Evolutionary conservation across 108 stramenopile species (phyloP), one percentile per base, ranked within the genome.

Genomic region (Nannochloropsis oceanica): DNA sequence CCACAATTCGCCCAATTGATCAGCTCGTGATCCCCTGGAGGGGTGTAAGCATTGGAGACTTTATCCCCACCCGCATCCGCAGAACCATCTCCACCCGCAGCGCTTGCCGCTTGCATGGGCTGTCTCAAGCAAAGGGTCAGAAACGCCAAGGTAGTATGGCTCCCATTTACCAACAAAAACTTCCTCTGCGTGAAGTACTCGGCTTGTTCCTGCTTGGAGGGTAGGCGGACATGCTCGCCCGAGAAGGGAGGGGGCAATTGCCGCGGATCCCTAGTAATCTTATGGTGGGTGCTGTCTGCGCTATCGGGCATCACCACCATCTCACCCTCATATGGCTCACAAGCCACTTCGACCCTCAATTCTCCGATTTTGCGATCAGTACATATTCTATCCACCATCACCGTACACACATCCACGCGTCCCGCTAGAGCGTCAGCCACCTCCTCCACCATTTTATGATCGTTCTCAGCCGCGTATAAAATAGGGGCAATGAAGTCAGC

Each of bases 101-200:
- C 22, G 59, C 59, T 10, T n/a, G 59, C 59, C 22, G 59, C 59
- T 1, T 34, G 79, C 8, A 43, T 80, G 5, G 24, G 43, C 83
- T 88, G 80, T 12, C 24, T 34, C 84, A 83, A 80, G 84, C 87
- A 88, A 9, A 88, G 84, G 26, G 87, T 84, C 43, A 88, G 43
- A 81, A 88, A 88, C 27, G 87, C 87, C 44, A 87, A 80, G 42
- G 87, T 87, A 24, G 87, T 87, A 84, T 87, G 87, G 83, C 83
- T 87, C 27, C 86, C 84, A 81, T 88, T 88, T 14, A 82, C 84
- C 80, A 88, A 42, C 11, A 88, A 42, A 79, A 84, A 42, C 82
- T 88, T 88, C 25, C 84, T 81, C 14, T 85, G 25, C 79, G 79
- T 85, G 79, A 89, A 89, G 85, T 89, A 89, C 79, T 89, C 85